Evolutionary conservation across 2,329 filamentous ascomycete genomes (phyloP).

Genomic region (Apiospora koreana): DNA sequence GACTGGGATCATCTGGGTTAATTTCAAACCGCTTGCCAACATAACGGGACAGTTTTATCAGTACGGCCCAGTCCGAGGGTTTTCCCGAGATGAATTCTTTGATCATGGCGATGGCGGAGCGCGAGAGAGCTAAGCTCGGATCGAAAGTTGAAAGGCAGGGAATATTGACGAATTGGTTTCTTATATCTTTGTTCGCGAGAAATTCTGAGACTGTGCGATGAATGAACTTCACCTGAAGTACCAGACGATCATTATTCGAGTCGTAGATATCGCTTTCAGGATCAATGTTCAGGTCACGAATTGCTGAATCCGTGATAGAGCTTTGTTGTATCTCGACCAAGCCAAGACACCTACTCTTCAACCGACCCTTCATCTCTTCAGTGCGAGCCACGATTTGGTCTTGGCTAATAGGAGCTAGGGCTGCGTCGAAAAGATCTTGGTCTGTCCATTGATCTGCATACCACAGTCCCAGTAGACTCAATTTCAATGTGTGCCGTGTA

Average conservation of each 20-base stretch:
- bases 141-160: not conserved
- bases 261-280: not conserved
- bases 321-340: conserved; percentile 18
- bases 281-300: not conserved
- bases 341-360: conserved; percentile 22
- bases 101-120: not conserved
- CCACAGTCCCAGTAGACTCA: conserved; percentile 21
- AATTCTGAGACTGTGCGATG: conserved; percentile 6
- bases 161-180: not conserved
- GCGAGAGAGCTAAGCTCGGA: not conserved
- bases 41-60: not conserved
- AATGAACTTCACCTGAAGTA: not conserved
- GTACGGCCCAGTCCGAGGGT: not conserved
- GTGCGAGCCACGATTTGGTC: conserved; percentile 17
- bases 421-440: conserved; percentile 12
- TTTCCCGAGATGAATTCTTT: not conserved
- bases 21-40: not conserved
- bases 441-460: conserved; percentile 20
- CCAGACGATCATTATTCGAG: rapidly evolving
- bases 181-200: not conserved
- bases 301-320: not conserved
- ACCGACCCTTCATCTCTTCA: conserved; percentile 17
- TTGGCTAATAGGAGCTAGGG: conserved; percentile 13
- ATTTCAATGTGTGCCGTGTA: not conserved
- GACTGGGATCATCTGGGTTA: not conserved